Percentiles rank a stretch among this genome's conserved stretches.
Evolutionary conservation across 23 red algal species (phyloP).

Genomic region (Chondrus crispus): DNA sequence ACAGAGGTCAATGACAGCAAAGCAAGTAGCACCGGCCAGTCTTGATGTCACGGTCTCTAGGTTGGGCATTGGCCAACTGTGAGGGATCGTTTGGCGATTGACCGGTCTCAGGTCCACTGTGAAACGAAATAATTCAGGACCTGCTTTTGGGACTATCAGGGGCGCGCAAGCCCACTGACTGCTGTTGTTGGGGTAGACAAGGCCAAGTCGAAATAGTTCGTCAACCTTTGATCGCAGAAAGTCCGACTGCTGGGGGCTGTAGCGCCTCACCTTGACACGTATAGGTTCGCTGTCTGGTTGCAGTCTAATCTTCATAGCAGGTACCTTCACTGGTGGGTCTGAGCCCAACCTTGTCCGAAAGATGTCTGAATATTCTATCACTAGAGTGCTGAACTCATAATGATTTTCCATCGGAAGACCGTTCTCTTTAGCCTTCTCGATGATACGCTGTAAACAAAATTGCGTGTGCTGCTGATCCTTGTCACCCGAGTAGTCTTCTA

Average conservation of each 20-base stretch:
- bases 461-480: no score
- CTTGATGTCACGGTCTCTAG: not conserved
- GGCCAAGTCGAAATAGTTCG: not conserved
- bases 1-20: not conserved
- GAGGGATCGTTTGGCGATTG: not conserved
- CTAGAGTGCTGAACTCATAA: no score
- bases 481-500: no score
- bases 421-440: no score
- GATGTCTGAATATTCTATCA: not conserved
- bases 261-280: not conserved
- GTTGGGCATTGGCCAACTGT: not conserved
- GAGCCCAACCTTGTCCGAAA: constrained; percentile 17
- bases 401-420: no score
- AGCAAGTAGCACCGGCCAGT: not conserved
- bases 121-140: not conserved
- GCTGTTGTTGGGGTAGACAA: not conserved
- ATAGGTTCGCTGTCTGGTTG: not conserved
- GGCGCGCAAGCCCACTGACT: not conserved
- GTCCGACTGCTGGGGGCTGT: not conserved
- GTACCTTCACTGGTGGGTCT: not conserved
- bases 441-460: no score
- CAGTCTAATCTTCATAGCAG: not conserved
- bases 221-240: not conserved
- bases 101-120: not conserved
- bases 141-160: not conserved